phyloP scores from a whole-genome alignment of 352 stramenopile species.

The Phytophthora boehmeriae region DNA sequence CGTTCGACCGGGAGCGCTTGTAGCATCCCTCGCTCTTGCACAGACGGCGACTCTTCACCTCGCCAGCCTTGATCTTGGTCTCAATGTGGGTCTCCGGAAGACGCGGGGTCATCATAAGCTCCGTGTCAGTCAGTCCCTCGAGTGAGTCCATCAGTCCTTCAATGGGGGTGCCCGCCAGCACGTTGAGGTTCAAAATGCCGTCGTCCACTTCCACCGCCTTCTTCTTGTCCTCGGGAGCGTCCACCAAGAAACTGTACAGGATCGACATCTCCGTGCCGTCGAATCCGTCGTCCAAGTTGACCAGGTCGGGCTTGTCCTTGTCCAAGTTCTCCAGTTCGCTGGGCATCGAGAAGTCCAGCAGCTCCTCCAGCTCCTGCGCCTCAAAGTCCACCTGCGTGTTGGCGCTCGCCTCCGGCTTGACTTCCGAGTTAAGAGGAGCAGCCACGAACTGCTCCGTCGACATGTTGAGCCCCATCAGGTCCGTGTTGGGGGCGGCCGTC shows the following conservation, averaged over 20 bases:
- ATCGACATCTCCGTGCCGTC: conserved; percentile 89
- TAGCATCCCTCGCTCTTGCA: conserved; percentile 82
- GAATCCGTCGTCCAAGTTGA: conserved; percentile 84
- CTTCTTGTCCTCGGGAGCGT: conserved; percentile 77
- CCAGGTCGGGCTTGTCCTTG: conserved; percentile 78
- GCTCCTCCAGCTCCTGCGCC: conserved; percentile 69
- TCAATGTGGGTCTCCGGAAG: conserved; percentile 24
- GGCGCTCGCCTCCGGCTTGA: conserved; percentile 31
- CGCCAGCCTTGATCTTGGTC: conserved; percentile 17
- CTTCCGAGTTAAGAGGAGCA: conserved; percentile 25
- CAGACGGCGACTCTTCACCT: conserved; percentile 53
- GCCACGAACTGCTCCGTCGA: conserved; percentile 45
- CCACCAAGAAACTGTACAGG: conserved; percentile 85
- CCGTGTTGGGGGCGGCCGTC: conserved; percentile 26
- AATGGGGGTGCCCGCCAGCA: conserved; percentile 65
- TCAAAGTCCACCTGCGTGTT: conserved; percentile 52
- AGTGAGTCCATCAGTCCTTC: conserved; percentile 78
- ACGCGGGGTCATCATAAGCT: conserved; percentile 65
- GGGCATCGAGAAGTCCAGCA: conserved; percentile 80
- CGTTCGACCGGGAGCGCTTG: conserved; percentile 88
- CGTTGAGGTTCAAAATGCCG: conserved; percentile 81
- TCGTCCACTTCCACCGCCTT: conserved; percentile 60
- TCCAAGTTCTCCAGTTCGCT: conserved; percentile 52
- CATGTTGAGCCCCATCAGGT: conserved; percentile 51
- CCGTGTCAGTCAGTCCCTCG: conserved; percentile 75